Base-by-base conservation (phyloP, 106 monocot species). In the Xerophyta viscosa region DNA sequence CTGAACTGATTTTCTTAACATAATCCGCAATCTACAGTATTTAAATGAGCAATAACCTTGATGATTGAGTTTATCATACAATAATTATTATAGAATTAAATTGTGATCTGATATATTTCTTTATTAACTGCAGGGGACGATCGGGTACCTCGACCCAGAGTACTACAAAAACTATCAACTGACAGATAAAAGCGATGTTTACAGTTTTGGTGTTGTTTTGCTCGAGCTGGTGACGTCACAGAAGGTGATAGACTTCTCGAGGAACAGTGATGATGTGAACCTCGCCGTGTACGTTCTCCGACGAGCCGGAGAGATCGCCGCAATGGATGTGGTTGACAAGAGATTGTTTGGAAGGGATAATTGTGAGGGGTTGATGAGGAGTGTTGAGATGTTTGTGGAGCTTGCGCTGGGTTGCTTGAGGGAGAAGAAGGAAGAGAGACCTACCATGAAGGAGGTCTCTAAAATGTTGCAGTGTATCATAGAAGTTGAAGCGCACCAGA, bases 141-240 rank as follows among this genome's bases (percentile, higher is more conserved):
- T n/a, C n/a, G n/a, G n/a, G n/a, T n/a, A n/a, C n/a, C n/a, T n/a
- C n/a, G n/a, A n/a, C n/a, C n/a, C n/a, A n/a, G n/a, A n/a, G n/a
- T n/a, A n/a, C 55, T 73, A 73, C 48, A 31, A 60, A 18, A 73
- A 73, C 55, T 73, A 66, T 53, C 73, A 73, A 29, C 55, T 73
- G 2, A 73, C 66, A 2, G 73, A 73, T 30, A 73, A 73, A 56
- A 73, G 66, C 31, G 66, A 73, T 50, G 66, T 73, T 1, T 73
- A 73, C 48, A 73, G 73, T 43, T 73, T 61, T 27, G 73, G 66
- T 13, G 66, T 73, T 8, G 59, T 59, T 27, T 46, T 59, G 19
- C 47, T 60, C 14, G 46, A 46, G 30, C 46, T 44, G 22, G 27
- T 58, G 8, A 44, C 58, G 13, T 58, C 58, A n/a, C 30, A 58